Percentiles rank a stretch among this genome's conserved stretches.
These are phyloP conservation scores for Plasmodium adleri DNA, from an alignment of 169 alveolate genomes.

Conservation along the genomic window DNA sequence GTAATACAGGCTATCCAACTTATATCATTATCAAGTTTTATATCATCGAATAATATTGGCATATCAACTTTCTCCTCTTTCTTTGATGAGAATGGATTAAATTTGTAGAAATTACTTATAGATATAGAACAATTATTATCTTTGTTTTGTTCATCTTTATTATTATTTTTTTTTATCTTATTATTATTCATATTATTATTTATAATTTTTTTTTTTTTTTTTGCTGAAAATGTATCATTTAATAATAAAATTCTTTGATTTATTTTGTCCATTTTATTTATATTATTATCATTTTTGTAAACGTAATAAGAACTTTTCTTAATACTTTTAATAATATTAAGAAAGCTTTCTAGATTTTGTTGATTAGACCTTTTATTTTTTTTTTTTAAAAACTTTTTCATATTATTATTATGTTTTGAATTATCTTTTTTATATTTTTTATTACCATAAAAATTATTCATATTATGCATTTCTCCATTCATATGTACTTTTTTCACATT, in stretches of 20 bases:
- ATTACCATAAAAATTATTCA: neutral
- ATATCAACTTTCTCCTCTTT: constrained; percentile 20
- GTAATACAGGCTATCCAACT: constrained; percentile 71
- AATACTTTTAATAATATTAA: constrained; percentile 24
- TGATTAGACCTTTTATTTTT: constrained; percentile 52
- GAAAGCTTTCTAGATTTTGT: constrained; percentile 65
- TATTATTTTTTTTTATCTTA: neutral
- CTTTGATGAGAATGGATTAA: constrained; percentile 35
- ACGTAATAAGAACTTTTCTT: constrained; percentile 18
- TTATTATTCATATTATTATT: neutral
- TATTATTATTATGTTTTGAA: constrained; percentile 5
- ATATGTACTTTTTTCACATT: too few relatives aligned
- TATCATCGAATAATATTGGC: constrained; percentile 6
- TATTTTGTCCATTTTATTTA: constrained; percentile 18
- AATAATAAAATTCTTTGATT: constrained; percentile 23
- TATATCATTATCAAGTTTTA: constrained; percentile 58
- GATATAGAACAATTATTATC: neutral
- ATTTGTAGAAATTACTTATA: constrained; percentile 47
- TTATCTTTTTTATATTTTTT: constrained; percentile 17
- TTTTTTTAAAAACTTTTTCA: neutral
- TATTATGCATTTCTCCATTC: neutral
- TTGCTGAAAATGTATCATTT: constrained; percentile 13
- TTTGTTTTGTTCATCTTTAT: neutral
- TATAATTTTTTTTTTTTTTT: constrained; percentile 1
- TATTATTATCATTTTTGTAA: constrained; percentile 15